A percentile compares a stretch with the other conserved stretches of the same genome.
Evolutionary conservation across 2,329 filamentous ascomycete genomes (phyloP).

Genomic region (Colletotrichum tamarilloi): DNA sequence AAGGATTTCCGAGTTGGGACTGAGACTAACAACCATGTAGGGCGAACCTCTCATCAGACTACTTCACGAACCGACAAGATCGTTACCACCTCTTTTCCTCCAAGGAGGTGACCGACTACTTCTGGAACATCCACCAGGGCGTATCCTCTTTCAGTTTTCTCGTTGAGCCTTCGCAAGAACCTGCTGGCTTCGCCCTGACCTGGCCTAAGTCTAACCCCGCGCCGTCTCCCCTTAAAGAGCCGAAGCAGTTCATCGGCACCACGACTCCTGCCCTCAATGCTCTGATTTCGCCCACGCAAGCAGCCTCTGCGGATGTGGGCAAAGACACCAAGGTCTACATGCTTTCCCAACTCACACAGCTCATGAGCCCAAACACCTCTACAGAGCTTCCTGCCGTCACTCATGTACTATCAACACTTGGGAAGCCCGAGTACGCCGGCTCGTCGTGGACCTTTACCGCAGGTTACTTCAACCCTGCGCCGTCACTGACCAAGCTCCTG

Average conservation of each 20-base stretch:
- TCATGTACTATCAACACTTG: constrained; percentile 76
- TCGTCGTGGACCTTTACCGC: constrained; percentile 96
- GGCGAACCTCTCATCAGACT: constrained; percentile 91
- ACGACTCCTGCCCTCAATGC: constrained; percentile 75
- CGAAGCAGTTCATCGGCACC: constrained; percentile 74
- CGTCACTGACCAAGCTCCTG: constrained; percentile 82
- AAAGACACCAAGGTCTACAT: constrained; percentile 83
- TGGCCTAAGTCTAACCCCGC: constrained; percentile 84
- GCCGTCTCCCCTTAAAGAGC: constrained; percentile 78
- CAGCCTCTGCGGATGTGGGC: constrained; percentile 38
- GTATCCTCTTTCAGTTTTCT: constrained; percentile 86
- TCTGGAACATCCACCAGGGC: constrained; percentile 78
- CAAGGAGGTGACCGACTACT: constrained; percentile 83
- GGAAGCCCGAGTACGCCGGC: constrained; percentile 69
- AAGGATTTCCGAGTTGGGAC: neutral
- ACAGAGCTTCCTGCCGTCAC: constrained; percentile 89
- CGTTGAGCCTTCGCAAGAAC: constrained; percentile 71
- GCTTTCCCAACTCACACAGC: constrained; percentile 86
- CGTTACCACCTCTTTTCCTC: constrained; percentile 93
- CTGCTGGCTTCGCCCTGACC: constrained; percentile 68
- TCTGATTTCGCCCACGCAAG: constrained; percentile 68
- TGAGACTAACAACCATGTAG: constrained; percentile 41
- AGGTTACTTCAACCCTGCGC: constrained; percentile 97
- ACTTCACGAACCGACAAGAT: constrained; percentile 96
- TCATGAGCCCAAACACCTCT: constrained; percentile 82